Percentiles rank a stretch among this genome's conserved stretches.
phyloP scores from a whole-genome alignment of 495 filamentous ascomycete genomes.

The Penicillium alfredii region DNA sequence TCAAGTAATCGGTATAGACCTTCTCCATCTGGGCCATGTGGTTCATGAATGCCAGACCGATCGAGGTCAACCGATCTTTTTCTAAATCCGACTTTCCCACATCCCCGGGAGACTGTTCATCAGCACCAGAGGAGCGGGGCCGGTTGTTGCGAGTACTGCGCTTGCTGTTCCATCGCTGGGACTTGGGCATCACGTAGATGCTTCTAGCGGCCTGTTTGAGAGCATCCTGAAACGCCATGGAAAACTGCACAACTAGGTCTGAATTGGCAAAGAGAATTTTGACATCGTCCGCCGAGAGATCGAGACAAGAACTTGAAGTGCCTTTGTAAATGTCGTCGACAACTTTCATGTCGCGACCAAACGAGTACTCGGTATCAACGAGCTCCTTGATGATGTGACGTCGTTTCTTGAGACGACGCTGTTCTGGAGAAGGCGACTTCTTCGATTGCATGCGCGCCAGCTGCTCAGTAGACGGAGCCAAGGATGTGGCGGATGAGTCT shows the following conservation, averaged over 20 bases:
- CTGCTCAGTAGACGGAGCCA: conserved; percentile 30
- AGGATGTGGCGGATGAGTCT: conserved; percentile 38
- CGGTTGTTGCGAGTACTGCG: conserved; percentile 42
- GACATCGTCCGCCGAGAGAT: conserved; percentile 75
- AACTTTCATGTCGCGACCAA: conserved; percentile 89
- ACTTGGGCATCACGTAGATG: conserved; percentile 62
- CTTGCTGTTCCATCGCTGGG: conserved; percentile 51
- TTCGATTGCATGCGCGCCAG: conserved; percentile 19
- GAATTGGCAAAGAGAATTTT: conserved; percentile 87
- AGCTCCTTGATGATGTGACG: conserved; percentile 81
- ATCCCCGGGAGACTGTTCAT: conserved; percentile 28
- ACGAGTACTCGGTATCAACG: conserved; percentile 82
- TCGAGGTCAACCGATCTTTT: conserved; percentile 66
- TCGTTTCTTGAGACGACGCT: conserved; percentile 57
- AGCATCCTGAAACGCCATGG: conserved; percentile 65
- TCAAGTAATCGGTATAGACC: conserved; percentile 78
- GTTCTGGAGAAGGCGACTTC: conserved; percentile 48
- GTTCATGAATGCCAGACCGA: conserved; percentile 72
- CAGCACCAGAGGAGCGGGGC: conserved; percentile 12
- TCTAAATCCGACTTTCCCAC: conserved; percentile 49
- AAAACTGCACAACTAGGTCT: conserved; percentile 78
- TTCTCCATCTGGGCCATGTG: conserved; percentile 75
- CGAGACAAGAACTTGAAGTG: conserved; percentile 75
- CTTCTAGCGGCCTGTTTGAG: conserved; percentile 69
- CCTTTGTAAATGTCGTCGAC: conserved; percentile 95